phyloP scores from a whole-genome alignment of 2,329 filamentous ascomycete genomes.

The Periconia digitata region DNA sequence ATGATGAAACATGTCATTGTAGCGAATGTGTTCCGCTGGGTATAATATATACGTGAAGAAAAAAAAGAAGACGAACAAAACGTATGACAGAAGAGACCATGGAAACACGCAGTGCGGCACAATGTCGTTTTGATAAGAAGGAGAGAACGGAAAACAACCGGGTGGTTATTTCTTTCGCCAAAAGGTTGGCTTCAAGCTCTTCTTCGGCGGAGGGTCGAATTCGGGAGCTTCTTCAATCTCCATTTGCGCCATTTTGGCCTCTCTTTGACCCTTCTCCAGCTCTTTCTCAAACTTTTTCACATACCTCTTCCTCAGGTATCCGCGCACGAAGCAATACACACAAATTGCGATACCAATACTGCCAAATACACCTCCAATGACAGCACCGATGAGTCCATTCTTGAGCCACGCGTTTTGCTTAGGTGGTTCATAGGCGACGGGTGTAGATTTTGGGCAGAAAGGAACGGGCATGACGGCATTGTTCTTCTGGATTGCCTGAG shows the following conservation, averaged over 20 bases:
- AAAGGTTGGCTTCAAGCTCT: conserved; percentile 23
- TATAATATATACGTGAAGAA: conserved; percentile 7
- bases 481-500: conserved; percentile 41
- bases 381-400: conserved; percentile 42
- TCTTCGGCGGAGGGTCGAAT: conserved; percentile 37
- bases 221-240: conserved; percentile 34
- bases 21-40: too few relatives aligned
- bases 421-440: conserved; percentile 34
- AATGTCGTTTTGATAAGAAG: too few relatives aligned
- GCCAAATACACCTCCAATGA: conserved; percentile 42
- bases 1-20: too few relatives aligned
- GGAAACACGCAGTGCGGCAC: too few relatives aligned
- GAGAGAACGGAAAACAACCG: neutral
- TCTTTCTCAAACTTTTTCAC: conserved; percentile 29
- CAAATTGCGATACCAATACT: conserved; percentile 32
- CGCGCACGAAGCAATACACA: conserved; percentile 30
- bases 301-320: conserved; percentile 30
- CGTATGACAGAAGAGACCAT: neutral
- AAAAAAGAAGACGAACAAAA: neutral
- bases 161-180: conserved; percentile 32
- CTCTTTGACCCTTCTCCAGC: conserved; percentile 24
- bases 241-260: conserved; percentile 35
- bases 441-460: conserved; percentile 43
- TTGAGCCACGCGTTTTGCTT: conserved; percentile 30
- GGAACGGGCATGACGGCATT: conserved; percentile 46